Evolutionary conservation across 2,329 filamentous ascomycete genomes (phyloP).

Genomic region (Ascochyta clinopodiicola): DNA sequence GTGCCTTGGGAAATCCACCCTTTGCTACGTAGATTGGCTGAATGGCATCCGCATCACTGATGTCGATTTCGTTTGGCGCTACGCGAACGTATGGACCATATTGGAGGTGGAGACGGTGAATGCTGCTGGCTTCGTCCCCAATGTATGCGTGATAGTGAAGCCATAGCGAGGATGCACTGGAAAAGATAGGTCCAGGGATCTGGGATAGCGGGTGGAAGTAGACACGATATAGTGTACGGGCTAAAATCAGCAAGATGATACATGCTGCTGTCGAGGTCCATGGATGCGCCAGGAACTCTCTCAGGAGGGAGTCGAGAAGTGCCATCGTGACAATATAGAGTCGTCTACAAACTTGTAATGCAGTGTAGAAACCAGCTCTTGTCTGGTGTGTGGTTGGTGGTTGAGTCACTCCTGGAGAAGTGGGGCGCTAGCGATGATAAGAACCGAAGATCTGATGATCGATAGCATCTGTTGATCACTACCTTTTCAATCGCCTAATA

Average conservation of each 20-base stretch:
- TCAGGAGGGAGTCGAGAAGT: neutral
- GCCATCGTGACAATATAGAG: neutral
- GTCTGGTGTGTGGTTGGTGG: neutral
- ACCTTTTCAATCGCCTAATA: too few relatives aligned
- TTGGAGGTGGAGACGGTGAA: conserved; percentile 28
- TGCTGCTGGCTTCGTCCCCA: conserved; percentile 33
- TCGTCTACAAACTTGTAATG: neutral
- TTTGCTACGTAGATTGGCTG: conserved; percentile 59
- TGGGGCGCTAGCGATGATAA: conserved; percentile 7
- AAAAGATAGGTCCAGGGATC: conserved; percentile 31
- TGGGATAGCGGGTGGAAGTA: conserved; percentile 32
- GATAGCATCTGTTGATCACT: neutral
- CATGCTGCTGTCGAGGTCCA: neutral
- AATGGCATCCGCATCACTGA: conserved; percentile 49
- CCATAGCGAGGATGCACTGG: conserved; percentile 35
- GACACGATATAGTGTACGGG: conserved; percentile 29
- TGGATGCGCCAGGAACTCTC: neutral
- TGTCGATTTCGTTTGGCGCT: conserved; percentile 36
- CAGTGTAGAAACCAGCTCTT: neutral
- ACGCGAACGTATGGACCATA: conserved; percentile 37
- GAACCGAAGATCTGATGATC: neutral
- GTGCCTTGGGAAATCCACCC: conserved; percentile 62
- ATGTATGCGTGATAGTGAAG: conserved; percentile 39
- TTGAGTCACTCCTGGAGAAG: conserved; percentile 6
- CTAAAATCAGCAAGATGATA: conserved; percentile 15